phyloP scores from a whole-genome alignment of 768 basidiomycete genomes.

The Mycena chlorophos region DNA sequence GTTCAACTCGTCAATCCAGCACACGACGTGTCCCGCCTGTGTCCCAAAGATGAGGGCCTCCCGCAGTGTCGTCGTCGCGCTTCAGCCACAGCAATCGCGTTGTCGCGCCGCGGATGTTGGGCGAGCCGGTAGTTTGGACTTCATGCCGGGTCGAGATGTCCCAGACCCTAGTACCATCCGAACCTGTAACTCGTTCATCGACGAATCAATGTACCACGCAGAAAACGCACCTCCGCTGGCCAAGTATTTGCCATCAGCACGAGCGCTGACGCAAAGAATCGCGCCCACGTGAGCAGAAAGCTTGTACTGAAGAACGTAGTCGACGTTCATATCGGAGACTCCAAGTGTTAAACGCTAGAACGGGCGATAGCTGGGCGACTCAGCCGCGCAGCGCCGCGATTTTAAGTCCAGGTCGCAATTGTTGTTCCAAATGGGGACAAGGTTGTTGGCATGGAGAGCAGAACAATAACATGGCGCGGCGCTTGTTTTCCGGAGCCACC shows the following conservation, averaged over 20 bases:
- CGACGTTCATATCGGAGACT: background rate
- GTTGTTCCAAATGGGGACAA: background rate
- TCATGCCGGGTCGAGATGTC: background rate
- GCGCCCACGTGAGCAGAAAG: conserved; percentile 1
- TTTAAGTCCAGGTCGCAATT: background rate
- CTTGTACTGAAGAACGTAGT: background rate
- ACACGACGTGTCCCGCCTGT: conserved; percentile 9
- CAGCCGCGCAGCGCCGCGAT: no score
- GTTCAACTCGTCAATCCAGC: no score
- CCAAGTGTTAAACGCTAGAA: background rate
- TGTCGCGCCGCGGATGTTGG: conserved; percentile 11
- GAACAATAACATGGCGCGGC: background rate
- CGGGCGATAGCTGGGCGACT: background rate
- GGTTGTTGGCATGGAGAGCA: background rate
- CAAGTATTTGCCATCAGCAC: conserved; percentile 4
- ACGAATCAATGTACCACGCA: background rate
- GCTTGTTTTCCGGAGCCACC: background rate
- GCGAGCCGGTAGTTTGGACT: background rate
- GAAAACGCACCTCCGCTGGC: conserved; percentile 9
- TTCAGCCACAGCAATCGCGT: conserved; percentile 12
- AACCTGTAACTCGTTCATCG: background rate
- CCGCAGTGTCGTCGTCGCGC: conserved; percentile 13
- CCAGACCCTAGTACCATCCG: conserved; percentile 9
- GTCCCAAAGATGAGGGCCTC: conserved; percentile 15
- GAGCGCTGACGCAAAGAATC: background rate